phyloP scores from a whole-genome alignment of 441 rosid genomes.

The Populus hybrid region DNA sequence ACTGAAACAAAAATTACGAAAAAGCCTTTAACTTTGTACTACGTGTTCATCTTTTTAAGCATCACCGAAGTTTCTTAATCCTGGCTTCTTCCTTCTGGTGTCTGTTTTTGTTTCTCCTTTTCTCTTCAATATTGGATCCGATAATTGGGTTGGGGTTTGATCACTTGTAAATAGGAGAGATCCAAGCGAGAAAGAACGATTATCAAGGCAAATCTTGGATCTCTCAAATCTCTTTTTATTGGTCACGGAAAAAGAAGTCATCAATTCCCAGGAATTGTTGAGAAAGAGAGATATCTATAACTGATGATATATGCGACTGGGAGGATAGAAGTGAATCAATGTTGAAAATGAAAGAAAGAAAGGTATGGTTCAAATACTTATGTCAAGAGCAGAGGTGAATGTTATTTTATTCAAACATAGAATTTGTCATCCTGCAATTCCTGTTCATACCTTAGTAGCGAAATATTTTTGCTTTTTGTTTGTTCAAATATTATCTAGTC shows the following conservation, averaged over 20 bases:
- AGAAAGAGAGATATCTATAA: not conserved
- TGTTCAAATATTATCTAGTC: not conserved
- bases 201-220: constrained; percentile 25
- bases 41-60: not conserved
- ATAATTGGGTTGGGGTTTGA: not conserved
- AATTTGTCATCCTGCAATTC: not conserved
- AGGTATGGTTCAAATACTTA: not conserved
- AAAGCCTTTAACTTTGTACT: not conserved
- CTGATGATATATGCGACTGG: not conserved
- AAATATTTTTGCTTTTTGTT: not conserved
- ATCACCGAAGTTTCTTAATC: not conserved
- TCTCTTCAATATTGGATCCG: not conserved
- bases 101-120: not conserved
- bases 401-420: not conserved
- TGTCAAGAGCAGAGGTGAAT: not conserved
- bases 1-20: not conserved
- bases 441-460: not conserved
- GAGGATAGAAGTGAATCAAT: not conserved
- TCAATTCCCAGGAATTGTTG: not conserved
- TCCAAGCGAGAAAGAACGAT: constrained; percentile 22
- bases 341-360: not conserved
- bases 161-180: constrained; percentile 16
- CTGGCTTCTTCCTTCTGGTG: not conserved
- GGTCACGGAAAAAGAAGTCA: not conserved
- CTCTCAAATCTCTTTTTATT: constrained; percentile 4